Evolutionary conservation across 2,329 filamentous ascomycete species (phyloP).

Genomic region (Trichoderma breve): DNA sequence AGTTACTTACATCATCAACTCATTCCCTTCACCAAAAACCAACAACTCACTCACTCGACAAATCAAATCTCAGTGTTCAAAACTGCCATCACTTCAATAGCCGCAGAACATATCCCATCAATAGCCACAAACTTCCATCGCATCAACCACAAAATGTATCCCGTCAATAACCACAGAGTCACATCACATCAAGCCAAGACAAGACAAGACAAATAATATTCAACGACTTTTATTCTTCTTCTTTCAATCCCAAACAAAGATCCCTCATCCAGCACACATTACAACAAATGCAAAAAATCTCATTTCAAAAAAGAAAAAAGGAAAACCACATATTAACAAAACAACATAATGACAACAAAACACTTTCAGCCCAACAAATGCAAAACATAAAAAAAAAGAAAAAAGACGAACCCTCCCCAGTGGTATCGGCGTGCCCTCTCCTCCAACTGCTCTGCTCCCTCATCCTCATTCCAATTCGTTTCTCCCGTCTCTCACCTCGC

Average conservation of each 20-base stretch:
- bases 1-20: background rate
- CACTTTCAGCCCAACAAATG: background rate
- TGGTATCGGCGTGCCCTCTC: constrained; percentile 1
- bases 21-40: background rate
- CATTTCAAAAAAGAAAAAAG: background rate
- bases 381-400: background rate
- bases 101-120: background rate
- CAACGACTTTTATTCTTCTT: background rate
- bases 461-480: background rate
- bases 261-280: background rate
- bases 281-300: background rate
- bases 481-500: background rate
- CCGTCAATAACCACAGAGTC: background rate
- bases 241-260: background rate
- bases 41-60: background rate
- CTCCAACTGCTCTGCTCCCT: background rate
- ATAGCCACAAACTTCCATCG: background rate
- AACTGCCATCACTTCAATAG: background rate
- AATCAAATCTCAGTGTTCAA: background rate
- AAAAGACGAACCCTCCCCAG: constrained; percentile 4
- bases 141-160: background rate
- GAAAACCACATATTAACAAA: background rate
- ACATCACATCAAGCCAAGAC: background rate
- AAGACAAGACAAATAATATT: background rate
- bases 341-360: background rate